phyloP scores from a whole-genome alignment of 2,329 filamentous ascomycete genomes.

The Fusarium nelsonii region DNA sequence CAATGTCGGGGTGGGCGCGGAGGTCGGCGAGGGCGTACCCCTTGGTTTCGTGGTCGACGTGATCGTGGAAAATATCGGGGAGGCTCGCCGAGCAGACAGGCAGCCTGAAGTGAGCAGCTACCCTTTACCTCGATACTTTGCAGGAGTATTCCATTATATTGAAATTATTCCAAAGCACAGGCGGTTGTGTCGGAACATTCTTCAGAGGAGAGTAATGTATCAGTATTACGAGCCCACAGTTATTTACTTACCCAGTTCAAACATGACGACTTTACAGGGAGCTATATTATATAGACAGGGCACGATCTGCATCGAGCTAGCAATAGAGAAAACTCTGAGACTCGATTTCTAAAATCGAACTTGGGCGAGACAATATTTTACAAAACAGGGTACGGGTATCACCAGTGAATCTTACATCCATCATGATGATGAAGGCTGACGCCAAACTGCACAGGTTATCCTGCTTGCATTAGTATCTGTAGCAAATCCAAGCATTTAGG shows the following conservation, averaged over 20 bases:
- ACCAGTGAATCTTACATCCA: background rate
- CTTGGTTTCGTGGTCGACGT: conserved; percentile 48
- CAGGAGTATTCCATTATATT: conserved; percentile 1
- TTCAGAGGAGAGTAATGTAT: conserved; percentile 1
- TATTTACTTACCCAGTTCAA: background rate
- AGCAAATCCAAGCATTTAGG: no score
- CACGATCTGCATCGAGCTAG: background rate
- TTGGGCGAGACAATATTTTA: background rate
- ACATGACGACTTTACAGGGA: background rate
- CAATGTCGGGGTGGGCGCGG: conserved; percentile 40
- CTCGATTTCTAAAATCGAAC: background rate
- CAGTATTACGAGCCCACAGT: conserved; percentile 4
- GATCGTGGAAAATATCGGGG: conserved; percentile 40
- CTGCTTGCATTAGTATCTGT: background rate
- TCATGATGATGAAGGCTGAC: background rate
- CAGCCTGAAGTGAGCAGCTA: conserved; percentile 7
- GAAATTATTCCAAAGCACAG: conserved; percentile 3
- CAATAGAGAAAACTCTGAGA: background rate
- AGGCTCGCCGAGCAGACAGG: conserved; percentile 3
- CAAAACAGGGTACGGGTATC: background rate
- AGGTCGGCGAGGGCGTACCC: conserved; percentile 45
- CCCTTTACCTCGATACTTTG: background rate
- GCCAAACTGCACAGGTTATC: background rate
- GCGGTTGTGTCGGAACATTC: background rate
- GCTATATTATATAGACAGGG: background rate